Conservation (phyloP, 2,329 filamentous ascomycete species). For the Sporothrix protearum region DNA sequence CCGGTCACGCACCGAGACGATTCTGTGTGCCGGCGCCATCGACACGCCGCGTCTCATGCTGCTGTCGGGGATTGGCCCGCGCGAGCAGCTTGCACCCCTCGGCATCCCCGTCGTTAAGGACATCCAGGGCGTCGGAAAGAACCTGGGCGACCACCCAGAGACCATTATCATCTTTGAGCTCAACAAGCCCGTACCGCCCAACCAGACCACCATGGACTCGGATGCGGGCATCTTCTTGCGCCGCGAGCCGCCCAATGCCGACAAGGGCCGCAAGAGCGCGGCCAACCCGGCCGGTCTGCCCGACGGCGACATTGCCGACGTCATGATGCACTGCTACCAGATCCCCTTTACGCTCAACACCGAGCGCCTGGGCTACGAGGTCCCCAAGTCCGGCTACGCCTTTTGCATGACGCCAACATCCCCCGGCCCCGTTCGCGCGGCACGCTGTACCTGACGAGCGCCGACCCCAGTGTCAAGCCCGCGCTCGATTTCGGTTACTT, state of each 20-base stretch:
- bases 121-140: conserved; percentile 58
- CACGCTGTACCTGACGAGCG: conserved; percentile 30
- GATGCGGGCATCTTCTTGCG: conserved; percentile 87
- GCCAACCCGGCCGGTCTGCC: conserved; percentile 49
- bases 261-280: conserved; percentile 51
- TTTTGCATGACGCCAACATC: conserved; percentile 94
- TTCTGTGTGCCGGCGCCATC: conserved; percentile 75
- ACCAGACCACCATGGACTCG: conserved; percentile 87
- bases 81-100: conserved; percentile 50
- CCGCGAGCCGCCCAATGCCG: conserved; percentile 67
- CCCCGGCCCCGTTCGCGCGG: conserved; percentile 76
- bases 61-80: conserved; percentile 55
- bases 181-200: conserved; percentile 67
- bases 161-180: conserved; percentile 70
- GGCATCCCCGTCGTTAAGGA: conserved; percentile 55
- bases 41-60: conserved; percentile 70
- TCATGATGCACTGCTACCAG: conserved; percentile 98
- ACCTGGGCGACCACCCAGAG: conserved; percentile 59
- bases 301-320: conserved; percentile 73
- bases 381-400: conserved; percentile 58
- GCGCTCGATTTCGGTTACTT: conserved; percentile 32
- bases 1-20: conserved; percentile 68
- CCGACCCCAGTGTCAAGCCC: conserved; percentile 29
- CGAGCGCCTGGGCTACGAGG: conserved; percentile 66
- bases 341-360: conserved; percentile 91